Evolutionary conservation across 2,329 filamentous ascomycete genomes (phyloP).

Genomic region (Aspergillus neoniger): DNA sequence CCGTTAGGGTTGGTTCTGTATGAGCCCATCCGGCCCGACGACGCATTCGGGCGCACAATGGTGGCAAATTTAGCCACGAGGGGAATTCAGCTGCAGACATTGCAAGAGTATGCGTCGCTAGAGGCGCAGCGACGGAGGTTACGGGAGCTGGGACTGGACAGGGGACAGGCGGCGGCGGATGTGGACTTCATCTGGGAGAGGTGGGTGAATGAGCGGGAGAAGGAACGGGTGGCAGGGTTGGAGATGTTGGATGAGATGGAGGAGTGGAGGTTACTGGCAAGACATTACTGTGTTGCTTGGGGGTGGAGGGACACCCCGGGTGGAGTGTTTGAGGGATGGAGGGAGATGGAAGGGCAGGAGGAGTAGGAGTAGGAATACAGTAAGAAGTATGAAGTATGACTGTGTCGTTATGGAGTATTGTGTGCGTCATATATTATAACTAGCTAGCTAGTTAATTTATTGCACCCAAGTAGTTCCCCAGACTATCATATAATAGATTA

Average conservation of each 20-base stretch:
- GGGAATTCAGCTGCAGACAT: conserved; percentile 79
- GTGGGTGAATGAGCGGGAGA: conserved; percentile 73
- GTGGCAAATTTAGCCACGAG: conserved; percentile 81
- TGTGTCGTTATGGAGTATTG: too few relatives aligned
- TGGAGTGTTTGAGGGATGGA: conserved; percentile 41
- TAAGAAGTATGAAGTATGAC: too few relatives aligned
- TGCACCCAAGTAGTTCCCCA: too few relatives aligned
- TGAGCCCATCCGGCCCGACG: conserved; percentile 81
- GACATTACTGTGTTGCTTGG: conserved; percentile 90
- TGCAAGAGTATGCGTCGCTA: conserved; percentile 70
- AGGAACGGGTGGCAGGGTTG: conserved; percentile 72
- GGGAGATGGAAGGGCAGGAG: conserved; percentile 32
- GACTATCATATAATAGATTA: too few relatives aligned
- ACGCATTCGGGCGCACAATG: conserved; percentile 91
- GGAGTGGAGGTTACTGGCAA: conserved; percentile 84
- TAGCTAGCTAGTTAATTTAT: too few relatives aligned
- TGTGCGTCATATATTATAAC: too few relatives aligned
- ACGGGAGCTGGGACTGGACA: conserved; percentile 64
- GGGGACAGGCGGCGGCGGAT: conserved; percentile 59
- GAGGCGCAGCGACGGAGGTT: conserved; percentile 70
- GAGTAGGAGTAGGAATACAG: neutral
- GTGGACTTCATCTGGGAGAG: conserved; percentile 71
- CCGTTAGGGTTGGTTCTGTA: conserved; percentile 71
- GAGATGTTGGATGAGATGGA: conserved; percentile 95
- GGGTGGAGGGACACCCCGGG: conserved; percentile 63